A percentile compares a stretch with the other conserved stretches of the same genome.
These are phyloP conservation scores for Verticillium klebahnii DNA, from an alignment of 2,329 filamentous ascomycete species.

Conservation along the genomic window DNA sequence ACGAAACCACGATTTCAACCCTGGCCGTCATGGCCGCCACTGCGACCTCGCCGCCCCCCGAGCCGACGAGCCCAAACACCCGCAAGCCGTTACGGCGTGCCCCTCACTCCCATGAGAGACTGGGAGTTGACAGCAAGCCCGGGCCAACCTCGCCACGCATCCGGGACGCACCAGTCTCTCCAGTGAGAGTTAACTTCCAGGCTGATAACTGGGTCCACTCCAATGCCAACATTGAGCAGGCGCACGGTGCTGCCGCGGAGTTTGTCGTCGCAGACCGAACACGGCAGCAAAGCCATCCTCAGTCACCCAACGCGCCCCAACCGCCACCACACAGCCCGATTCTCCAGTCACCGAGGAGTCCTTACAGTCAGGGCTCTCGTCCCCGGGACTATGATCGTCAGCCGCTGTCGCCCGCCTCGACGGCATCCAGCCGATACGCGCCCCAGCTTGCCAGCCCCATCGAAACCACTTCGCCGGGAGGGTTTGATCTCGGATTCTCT, in stretches of 20 bases:
- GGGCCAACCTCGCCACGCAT: conserved; percentile 36
- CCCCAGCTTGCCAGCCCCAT: neutral
- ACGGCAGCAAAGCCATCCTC: conserved; percentile 24
- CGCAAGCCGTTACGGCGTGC: conserved; percentile 31
- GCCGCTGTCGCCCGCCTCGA: neutral
- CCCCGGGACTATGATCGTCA: neutral
- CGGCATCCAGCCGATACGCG: neutral
- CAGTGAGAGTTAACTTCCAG: conserved; percentile 51
- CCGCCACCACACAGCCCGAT: conserved; percentile 24
- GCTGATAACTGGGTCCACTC: conserved; percentile 48
- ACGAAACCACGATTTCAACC: neutral
- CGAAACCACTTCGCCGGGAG: neutral
- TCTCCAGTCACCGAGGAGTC: neutral
- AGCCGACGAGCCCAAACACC: conserved; percentile 18
- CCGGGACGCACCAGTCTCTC: conserved; percentile 49
- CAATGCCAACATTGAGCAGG: conserved; percentile 45
- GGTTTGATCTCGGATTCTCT: neutral
- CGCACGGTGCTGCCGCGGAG: conserved; percentile 20
- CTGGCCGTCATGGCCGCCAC: conserved; percentile 4
- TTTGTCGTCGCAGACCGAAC: conserved; percentile 19
- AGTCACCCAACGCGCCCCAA: conserved; percentile 27
- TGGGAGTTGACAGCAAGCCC: conserved; percentile 20
- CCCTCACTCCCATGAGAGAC: conserved; percentile 25
- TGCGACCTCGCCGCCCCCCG: conserved; percentile 22
- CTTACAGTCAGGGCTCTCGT: neutral